Conservation (phyloP, 75 land plant species). For the Selaginella tamariscina region DNA sequence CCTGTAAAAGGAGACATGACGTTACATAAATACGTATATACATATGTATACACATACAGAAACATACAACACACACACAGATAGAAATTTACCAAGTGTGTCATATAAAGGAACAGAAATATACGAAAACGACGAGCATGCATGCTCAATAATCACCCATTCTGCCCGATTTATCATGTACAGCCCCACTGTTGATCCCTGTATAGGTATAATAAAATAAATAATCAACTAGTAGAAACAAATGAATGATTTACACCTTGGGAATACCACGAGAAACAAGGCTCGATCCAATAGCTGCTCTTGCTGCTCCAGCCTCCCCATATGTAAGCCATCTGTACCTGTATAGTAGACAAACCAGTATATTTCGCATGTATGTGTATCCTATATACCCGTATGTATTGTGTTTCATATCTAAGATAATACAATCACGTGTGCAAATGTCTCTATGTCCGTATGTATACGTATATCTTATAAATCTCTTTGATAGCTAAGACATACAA, state of each 20-base stretch:
- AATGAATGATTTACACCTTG: conserved; percentile 28
- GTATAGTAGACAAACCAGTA: conserved; percentile 1
- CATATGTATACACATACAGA: not conserved
- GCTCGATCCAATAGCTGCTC: conserved; percentile 79
- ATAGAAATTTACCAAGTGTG: conserved; percentile 61
- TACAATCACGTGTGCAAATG: too few relatives aligned
- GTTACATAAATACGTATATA: not conserved
- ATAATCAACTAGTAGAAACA: not conserved
- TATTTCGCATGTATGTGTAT: not conserved
- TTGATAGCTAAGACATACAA: too few relatives aligned
- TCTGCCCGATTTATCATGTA: conserved; percentile 96
- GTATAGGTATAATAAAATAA: conserved; percentile 7
- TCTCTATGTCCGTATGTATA: too few relatives aligned
- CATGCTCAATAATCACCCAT: conserved; percentile 90
- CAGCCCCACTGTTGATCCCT: conserved; percentile 76
- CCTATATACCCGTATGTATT: too few relatives aligned
- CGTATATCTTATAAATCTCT: too few relatives aligned
- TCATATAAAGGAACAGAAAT: conserved; percentile 96
- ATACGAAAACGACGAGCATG: conserved; percentile 85
- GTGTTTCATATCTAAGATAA: too few relatives aligned
- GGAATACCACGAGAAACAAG: conserved; percentile 65
- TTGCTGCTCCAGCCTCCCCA: conserved; percentile 79
- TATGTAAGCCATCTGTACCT: conserved; percentile 98
- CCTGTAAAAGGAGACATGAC: conserved; percentile 39
- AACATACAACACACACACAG: not conserved